These are phyloP conservation scores for Phalaenopsis aphrodite DNA, from an alignment of 106 monocot genomes.

Conservation along the genomic window DNA sequence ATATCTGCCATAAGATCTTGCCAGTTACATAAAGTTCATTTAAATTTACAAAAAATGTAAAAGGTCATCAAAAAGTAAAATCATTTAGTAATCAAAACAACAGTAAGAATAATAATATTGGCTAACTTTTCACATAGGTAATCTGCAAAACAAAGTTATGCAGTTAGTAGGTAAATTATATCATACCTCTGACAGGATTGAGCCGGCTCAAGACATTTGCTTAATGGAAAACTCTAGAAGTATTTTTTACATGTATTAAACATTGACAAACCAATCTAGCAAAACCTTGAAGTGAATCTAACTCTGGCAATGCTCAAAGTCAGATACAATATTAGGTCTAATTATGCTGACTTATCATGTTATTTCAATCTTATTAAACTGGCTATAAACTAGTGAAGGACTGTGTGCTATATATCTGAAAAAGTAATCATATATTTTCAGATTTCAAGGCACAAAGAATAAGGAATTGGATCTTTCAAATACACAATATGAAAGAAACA, in stretches of 20 bases:
- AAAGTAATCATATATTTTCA: not conserved
- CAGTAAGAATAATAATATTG: too few relatives aligned
- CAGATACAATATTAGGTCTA: not conserved
- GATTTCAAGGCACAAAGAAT: not conserved
- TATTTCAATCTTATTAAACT: not conserved
- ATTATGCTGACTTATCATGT: not conserved
- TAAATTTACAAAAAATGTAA: not conserved
- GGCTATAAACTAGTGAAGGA: not conserved
- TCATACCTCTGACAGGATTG: too few relatives aligned
- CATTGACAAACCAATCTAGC: not conserved
- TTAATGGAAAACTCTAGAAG: not conserved
- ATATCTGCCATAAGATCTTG: conserved; percentile 42
- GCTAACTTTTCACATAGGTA: too few relatives aligned
- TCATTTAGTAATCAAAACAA: not conserved
- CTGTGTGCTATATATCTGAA: not conserved
- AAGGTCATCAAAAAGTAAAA: not conserved
- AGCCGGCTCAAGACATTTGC: not conserved
- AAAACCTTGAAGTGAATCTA: not conserved
- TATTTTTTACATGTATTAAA: not conserved
- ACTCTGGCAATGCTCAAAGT: not conserved
- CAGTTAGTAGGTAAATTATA: too few relatives aligned
- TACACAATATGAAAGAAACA: not conserved
- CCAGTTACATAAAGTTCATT: not conserved
- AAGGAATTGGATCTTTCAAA: not conserved
- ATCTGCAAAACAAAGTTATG: too few relatives aligned